Evolutionary conservation across 73 alveolate species (phyloP), one percentile per base, ranked within the genome.

Genomic region (Paramecium caudatum): DNA sequence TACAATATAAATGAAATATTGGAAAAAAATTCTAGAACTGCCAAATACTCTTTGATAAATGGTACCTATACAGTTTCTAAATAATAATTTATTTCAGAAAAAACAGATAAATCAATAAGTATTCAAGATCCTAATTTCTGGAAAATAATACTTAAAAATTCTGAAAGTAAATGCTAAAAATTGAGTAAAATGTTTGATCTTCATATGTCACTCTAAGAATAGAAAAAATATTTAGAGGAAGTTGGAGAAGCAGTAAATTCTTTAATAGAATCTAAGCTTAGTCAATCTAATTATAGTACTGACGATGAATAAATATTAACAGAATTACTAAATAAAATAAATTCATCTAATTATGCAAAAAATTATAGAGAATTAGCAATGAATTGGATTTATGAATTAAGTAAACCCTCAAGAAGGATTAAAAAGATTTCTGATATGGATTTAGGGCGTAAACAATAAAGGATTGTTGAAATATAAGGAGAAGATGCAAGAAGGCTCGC

Each of bases 111-210:
- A 23, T 84, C 91, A 13, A 91, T 93, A 12, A 93, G 95, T 74
- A 61, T 96, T n/a, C 65, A 91, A 63, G 99, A 96, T 82, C 98
- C 98, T 48, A 94, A 95, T 70, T 96, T 94, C 69, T 96, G 99
- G 99, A 92, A 96, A 41, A 95, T 93, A 23, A 91, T 95, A 23
- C 62, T 95, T 21, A 96, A 95, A 10, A 62, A 80, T 25, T 69
- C 61, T 3, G 95, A 93, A 17, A 78, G 91, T 19, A 91, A 92
- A 17, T 65, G 97, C 4, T 81, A 91, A 25, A 69, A 88, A n/a
- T 83, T 90, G 46, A 65, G 92, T 13, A 94, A 91, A 43, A 46
- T 61, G 34, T 69, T 69, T 33, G 92, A 91, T 91, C 85, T 47
- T 12, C 69, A 70, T 16, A 61, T 41, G 86, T 47, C 74, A 10